Base-by-base conservation (phyloP, 2,329 filamentous ascomycete genomes). In the Didymella arachidicola region DNA sequence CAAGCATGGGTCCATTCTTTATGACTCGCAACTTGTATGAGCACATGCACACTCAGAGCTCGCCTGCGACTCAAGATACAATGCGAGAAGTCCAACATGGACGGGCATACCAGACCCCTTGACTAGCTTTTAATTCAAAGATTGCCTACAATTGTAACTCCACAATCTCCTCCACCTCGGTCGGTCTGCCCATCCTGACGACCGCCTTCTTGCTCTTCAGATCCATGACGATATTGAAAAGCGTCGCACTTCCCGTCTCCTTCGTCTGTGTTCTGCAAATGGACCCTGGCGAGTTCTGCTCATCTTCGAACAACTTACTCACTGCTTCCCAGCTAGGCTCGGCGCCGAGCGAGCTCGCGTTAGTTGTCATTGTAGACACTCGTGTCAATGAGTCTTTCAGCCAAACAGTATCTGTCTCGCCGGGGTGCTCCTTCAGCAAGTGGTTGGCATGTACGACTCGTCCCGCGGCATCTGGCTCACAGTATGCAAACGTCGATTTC, bases 361-460 rank as follows among this genome's bases (percentile, higher is more conserved):
- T 73, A 49, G 73, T 69, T 47, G 72, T 66, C 66, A 82, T 80
- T 3, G 78, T 74, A 18, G 62, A 53, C 5, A 79, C 63, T 10
- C 80, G 66, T 16, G 67, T 67, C 1, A 66, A 59, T 19, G 78
- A 80, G 61, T 81, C 79, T n/a, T 71, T 68, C 46, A 81, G 61
- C 76, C 79, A 81, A 14, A 78, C 68, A 4, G 74, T 78, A 61
- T 82, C 80, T 2, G 63, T 59, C 16, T 79, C 76, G 0, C 75
- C 65, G 0, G 64, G 61, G 47, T 82, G 79, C n/a, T 74, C 66
- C 0, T 66, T 51, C 10, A 82, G 56, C 18, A 79, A 74, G 48
- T 82, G 80, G 50, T 82, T 82, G 1, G 79, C 67, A 60, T 82
- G 80, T 12, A 79, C 76, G 1, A 81, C 67, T 8, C 77, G 68